A percentile compares a stretch with the other conserved stretches of the same genome.
Conservation (phyloP, 257 asterid species). For the Leptodermis oblonga region DNA sequence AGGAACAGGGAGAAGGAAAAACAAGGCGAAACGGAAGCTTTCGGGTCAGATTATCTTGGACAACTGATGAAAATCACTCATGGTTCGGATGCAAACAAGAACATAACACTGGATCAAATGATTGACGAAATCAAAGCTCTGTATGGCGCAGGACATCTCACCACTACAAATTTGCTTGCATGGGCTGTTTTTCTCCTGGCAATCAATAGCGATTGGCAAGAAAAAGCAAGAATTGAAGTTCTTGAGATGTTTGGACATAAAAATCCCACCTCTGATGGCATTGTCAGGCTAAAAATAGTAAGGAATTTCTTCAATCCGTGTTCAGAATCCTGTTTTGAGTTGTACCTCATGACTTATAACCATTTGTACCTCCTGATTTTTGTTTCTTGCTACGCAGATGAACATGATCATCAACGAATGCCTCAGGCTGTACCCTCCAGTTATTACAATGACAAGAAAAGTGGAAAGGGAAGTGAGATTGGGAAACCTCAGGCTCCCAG, state of each 20-base stretch:
- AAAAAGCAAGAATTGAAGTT: slow-evolving; percentile 55
- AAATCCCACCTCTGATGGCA: slow-evolving; percentile 43
- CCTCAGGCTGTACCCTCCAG: slow-evolving; percentile 63
- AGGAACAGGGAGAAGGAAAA: slow-evolving; percentile 31
- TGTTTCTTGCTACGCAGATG: slow-evolving; percentile 26
- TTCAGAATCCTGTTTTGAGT: no score
- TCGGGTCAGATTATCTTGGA: slow-evolving; percentile 40
- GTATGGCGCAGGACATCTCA: slow-evolving; percentile 69
- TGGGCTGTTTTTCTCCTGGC: slow-evolving; percentile 61
- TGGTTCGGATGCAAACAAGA: slow-evolving; percentile 2
- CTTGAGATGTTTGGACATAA: slow-evolving; percentile 24
- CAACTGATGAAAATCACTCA: slow-evolving; percentile 41
- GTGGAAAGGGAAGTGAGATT: slow-evolving; percentile 31
- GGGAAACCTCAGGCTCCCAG: slow-evolving; percentile 25
- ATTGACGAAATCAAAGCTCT: slow-evolving; percentile 67
- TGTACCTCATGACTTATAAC: no score
- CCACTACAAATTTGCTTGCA: slow-evolving; percentile 46
- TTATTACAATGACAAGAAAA: slow-evolving; percentile 45
- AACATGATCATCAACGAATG: slow-evolving; percentile 59
- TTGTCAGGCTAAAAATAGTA: slow-evolving; percentile 50
- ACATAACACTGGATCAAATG: slow-evolving; percentile 50
- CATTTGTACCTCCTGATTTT: no score
- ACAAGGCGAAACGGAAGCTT: slow-evolving; percentile 13
- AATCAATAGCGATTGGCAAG: slow-evolving; percentile 60
- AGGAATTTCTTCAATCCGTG: slow-evolving; percentile 8